Base-by-base conservation (phyloP, 2,329 filamentous ascomycete species). In the Sarocladium oryzae region DNA sequence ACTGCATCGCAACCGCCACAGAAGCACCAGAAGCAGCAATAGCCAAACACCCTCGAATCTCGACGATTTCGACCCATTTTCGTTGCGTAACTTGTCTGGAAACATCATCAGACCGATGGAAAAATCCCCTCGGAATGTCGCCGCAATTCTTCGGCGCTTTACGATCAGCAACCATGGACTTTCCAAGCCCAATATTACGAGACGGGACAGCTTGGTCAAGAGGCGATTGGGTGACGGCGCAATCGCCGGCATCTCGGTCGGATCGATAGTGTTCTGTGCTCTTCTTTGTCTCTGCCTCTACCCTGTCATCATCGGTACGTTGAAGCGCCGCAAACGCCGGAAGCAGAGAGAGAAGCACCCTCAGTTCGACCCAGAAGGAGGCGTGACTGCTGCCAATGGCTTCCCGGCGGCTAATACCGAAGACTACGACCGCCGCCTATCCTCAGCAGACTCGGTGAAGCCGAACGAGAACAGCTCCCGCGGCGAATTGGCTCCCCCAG, bases 231-330 rank as follows among this genome's bases (percentile, higher is more conserved):
- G 58, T 50, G 56, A 66, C 55, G 68, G 68, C 36, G 63, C 62
- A 45, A 62, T 71, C 46, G 69, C 68, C 2, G 69, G 69, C 32
- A 59, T 68, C 49, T 63, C 66, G 23, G 58, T 72, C 38, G 69
- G 69, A 28, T 57, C 63, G 49, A 50, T 69, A 36, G 53, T 70
- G 40, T 67, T 59, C 37, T 55, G 63, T 40, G 59, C 56, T 13
- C 61, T 71, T 11, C 52, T 69, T 45, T 55, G 61, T 49, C 55
- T 71, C 32, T 72, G 69, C 50, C 62, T 70, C 35, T 72, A 71
- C 50, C 69, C 69, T 13, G 60, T 72, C 51, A 54, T 71, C 33
- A 57, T 71, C 43, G 26, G 43, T 26, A 32, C 5, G 24, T 4
- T 48, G 9, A 57, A 56, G 51, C 54, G 55, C 32, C 57, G 59